Percentiles rank a stretch among this genome's conserved stretches.
phyloP scores from a whole-genome alignment of 2,329 filamentous ascomycete genomes.

The Cryphonectria naterciae region DNA sequence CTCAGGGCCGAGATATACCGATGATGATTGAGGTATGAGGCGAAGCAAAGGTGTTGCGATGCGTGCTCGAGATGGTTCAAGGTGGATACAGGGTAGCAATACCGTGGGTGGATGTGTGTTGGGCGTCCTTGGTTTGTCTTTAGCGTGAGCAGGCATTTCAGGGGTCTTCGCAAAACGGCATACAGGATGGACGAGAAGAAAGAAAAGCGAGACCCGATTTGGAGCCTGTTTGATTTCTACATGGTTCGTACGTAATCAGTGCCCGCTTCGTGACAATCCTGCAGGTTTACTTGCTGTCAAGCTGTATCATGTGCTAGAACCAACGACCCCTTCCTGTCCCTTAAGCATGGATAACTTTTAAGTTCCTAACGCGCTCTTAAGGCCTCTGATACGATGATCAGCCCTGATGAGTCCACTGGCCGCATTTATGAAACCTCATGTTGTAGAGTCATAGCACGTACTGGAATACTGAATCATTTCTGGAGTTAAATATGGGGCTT shows the following conservation, averaged over 20 bases:
- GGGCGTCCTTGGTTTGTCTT: not conserved
- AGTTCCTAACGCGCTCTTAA: no score
- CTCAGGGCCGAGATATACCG: conserved; percentile 58
- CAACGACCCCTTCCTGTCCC: not conserved
- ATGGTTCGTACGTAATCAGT: not conserved
- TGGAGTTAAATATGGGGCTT: no score
- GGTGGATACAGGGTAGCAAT: not conserved
- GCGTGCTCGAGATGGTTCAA: not conserved
- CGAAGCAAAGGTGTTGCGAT: not conserved
- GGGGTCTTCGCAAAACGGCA: not conserved
- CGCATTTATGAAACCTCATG: no score
- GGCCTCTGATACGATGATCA: no score
- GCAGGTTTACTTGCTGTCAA: not conserved
- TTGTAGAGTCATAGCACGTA: no score
- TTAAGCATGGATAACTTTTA: no score
- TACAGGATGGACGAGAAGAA: not conserved
- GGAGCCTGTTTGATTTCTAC: not conserved
- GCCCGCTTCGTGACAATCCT: not conserved
- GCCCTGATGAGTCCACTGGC: no score
- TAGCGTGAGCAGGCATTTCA: not conserved
- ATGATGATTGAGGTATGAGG: conserved; percentile 47
- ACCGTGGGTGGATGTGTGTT: not conserved
- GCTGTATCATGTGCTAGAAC: not conserved
- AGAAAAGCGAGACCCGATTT: not conserved
- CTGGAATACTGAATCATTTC: no score